Conservation (phyloP, 768 basidiomycete species). For the Naganishia antarctica region DNA sequence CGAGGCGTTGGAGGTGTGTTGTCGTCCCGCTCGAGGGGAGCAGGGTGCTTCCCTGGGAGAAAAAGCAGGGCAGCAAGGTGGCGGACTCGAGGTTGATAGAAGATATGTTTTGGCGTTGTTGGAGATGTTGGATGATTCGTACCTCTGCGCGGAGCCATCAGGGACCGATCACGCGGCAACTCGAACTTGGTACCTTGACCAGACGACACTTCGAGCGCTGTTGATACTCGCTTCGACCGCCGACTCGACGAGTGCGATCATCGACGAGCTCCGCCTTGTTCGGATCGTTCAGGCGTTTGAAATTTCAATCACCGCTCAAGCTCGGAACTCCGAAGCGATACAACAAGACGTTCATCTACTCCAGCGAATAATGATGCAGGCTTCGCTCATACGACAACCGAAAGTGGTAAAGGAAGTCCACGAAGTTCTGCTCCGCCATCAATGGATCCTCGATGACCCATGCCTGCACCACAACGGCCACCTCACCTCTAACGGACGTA, state of each 20-base stretch:
- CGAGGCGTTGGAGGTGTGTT: slow-evolving; percentile 3
- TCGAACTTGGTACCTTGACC: neutral
- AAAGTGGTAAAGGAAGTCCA: neutral
- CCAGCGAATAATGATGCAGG: neutral
- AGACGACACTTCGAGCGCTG: neutral
- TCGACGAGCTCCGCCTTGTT: neutral
- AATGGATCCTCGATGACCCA: slow-evolving; percentile 2
- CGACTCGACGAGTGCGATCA: neutral
- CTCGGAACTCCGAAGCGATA: neutral
- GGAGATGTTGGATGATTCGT: slow-evolving; percentile 20
- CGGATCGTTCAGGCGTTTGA: neutral
- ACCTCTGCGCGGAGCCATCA: neutral
- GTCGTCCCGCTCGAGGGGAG: neutral
- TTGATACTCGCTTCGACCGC: neutral
- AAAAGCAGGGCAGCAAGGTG: too few relatives aligned
- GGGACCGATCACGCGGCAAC: too few relatives aligned
- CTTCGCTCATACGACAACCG: neutral
- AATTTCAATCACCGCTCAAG: too few relatives aligned
- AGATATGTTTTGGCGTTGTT: neutral
- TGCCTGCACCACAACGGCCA: neutral
- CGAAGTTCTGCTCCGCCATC: neutral
- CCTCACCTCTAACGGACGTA: neutral
- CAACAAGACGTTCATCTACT: neutral
- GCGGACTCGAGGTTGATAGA: neutral
- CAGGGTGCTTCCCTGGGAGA: too few relatives aligned